Conservation (phyloP, 768 basidiomycete species). For the Pleurotus platypus region DNA sequence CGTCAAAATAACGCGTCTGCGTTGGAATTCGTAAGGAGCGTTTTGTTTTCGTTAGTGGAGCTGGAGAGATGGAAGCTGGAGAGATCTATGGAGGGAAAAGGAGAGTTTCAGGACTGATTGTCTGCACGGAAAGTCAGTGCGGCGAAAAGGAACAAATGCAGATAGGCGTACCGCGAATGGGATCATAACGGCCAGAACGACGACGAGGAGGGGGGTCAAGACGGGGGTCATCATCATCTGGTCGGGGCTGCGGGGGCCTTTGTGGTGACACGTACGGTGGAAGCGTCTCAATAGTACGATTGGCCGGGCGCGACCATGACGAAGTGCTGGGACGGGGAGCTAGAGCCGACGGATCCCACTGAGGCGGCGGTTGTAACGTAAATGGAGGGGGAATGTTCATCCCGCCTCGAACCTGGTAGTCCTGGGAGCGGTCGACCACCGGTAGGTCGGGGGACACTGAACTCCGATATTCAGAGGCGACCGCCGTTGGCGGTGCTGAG, state of each 20-base stretch:
- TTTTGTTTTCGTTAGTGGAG: conserved; percentile 1
- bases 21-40: conserved; percentile 3
- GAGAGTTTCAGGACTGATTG: background rate
- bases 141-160: conserved; percentile 14
- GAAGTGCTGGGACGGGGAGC: conserved; percentile 16
- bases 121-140: background rate
- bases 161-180: conserved; percentile 44
- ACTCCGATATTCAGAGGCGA: conserved; percentile 17
- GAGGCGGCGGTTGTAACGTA: conserved; percentile 63
- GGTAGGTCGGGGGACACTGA: conserved; percentile 30
- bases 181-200: conserved; percentile 48
- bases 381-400: conserved; percentile 51
- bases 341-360: conserved; percentile 48
- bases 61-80: background rate
- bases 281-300: background rate
- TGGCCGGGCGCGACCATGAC: conserved; percentile 10
- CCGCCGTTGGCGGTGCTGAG: conserved; percentile 20
- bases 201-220: conserved; percentile 20
- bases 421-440: conserved; percentile 31
- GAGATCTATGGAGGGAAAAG: background rate
- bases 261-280: conserved; percentile 10
- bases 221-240: background rate
- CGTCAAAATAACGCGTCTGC: conserved; percentile 1
- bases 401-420: conserved; percentile 20
- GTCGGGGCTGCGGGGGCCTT: background rate